phyloP scores from a whole-genome alignment of 495 filamentous ascomycete genomes.

The Aspergillus egyptiacus region DNA sequence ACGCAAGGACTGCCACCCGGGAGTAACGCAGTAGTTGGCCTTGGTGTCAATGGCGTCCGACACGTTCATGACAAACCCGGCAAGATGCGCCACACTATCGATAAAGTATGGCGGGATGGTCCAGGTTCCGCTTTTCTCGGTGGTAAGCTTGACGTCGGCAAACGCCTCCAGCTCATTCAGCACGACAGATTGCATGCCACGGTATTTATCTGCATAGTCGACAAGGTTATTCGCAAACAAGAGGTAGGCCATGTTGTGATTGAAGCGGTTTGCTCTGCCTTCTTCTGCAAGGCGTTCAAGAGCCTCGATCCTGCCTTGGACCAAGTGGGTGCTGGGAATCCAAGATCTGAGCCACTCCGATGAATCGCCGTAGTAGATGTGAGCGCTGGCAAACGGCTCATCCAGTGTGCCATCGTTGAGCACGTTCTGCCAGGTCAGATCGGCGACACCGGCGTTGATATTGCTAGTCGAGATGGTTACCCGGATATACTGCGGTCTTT shows the following conservation, averaged over 20 bases:
- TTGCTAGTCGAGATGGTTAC: conserved; percentile 22
- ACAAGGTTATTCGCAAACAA: conserved; percentile 30
- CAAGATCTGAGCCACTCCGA: conserved; percentile 17
- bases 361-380: conserved; percentile 15
- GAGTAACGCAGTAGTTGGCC: conserved; percentile 40
- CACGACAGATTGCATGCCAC: conserved; percentile 33
- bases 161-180: conserved; percentile 34
- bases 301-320: conserved; percentile 48
- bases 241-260: conserved; percentile 12
- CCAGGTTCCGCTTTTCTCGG: conserved; percentile 7
- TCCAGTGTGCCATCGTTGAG: conserved; percentile 5
- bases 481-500: conserved; percentile 30
- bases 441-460: conserved; percentile 15
- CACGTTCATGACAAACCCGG: conserved; percentile 52
- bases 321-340: conserved; percentile 44
- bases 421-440: conserved; percentile 31
- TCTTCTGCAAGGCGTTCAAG: conserved; percentile 25
- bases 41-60: conserved; percentile 42
- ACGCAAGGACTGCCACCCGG: conserved; percentile 37
- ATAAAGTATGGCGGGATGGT: conserved; percentile 35
- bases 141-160: conserved; percentile 31
- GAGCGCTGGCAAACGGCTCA: conserved; percentile 25
- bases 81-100: conserved; percentile 46
- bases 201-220: conserved; percentile 33
- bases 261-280: conserved; percentile 23